Percentiles rank a stretch among this genome's conserved stretches.
These are phyloP conservation scores for Barnettozyma wickerhamii DNA, from an alignment of 805 yeast species.

Conservation along the genomic window DNA sequence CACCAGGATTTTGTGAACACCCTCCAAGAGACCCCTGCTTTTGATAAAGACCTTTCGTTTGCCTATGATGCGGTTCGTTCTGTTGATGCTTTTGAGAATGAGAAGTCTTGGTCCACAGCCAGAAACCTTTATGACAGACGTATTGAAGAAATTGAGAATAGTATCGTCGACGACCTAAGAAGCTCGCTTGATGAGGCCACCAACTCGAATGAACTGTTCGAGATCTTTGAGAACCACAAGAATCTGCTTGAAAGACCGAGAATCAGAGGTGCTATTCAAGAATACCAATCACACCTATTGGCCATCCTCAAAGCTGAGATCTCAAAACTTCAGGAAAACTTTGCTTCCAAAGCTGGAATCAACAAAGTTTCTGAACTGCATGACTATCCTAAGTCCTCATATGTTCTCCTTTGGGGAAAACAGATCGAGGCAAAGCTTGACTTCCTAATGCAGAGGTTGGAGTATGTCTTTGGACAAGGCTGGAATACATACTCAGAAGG, in stretches of 20 bases:
- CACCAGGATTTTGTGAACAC: conserved; percentile 49
- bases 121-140: conserved; percentile 40
- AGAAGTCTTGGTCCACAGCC: conserved; percentile 37
- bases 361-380: conserved; percentile 34
- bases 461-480: conserved; percentile 50
- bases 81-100: conserved; percentile 36
- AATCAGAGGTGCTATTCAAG: conserved; percentile 54
- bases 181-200: conserved; percentile 34
- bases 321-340: conserved; percentile 35
- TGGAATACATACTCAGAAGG: conserved; percentile 70
- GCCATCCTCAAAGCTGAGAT: conserved; percentile 46
- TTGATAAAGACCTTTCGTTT: conserved; percentile 29
- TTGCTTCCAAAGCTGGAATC: conserved; percentile 32
- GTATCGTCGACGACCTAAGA: conserved; percentile 38
- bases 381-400: conserved; percentile 45
- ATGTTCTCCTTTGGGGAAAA: conserved; percentile 47
- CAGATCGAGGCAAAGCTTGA: conserved; percentile 44
- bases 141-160: conserved; percentile 41
- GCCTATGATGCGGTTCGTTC: conserved; percentile 39
- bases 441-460: conserved; percentile 40
- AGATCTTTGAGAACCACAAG: conserved; percentile 44
- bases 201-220: conserved; percentile 46
- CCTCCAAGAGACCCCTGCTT: conserved; percentile 19
- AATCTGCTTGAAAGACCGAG: conserved; percentile 48
- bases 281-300: conserved; percentile 50